Base-by-base conservation (phyloP, 2,329 filamentous ascomycete genomes). In the Penicillium occitanis region DNA sequence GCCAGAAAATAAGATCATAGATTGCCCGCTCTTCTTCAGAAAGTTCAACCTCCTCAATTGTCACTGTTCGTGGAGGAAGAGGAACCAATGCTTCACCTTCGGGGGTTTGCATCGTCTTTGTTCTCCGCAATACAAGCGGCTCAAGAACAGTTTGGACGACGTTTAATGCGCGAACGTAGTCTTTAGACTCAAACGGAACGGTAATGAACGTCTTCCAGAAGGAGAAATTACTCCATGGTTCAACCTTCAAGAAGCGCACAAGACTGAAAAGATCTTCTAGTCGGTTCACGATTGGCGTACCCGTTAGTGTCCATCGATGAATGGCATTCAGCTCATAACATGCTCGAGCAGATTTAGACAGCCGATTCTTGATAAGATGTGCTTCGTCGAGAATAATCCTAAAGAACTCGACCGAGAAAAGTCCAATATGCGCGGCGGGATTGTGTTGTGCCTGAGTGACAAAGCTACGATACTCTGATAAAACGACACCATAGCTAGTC, bases 141-240 rank as follows among this genome's bases (percentile, higher is more conserved):
- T 99, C 95, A 5, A 99, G 81, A 0, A 99, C 94, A 0, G 94
- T 99, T 76, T 99, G 95, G 1, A 99, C 95, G 1, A 99, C 95
- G 74, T 98, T 95, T 7, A 99, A 83, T 0, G 95, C 95, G 4
- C 93, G 89, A 71, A 97, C 88, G 74, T 96, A 97, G 69, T 99
- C 91, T 70, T 95, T 95, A 0, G 92, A 94, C 77, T 99, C 95
- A 70, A 99, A 99, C 0, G 95, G 95, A 1, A 96, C 90, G 0
- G 95, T 99, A 74, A 99, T 98, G 76, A 99, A 99, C 0, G 95
- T 98, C 75, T 93, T 93, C 95, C 95, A 99, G 80, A 97, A 99
- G 0, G 93, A 97, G 77, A 99, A 99, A 76, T 98, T 98, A 73
- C 91, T 95, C 95, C 95, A 99, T 0, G 95, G 95, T 75, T 98